Evolutionary conservation across 2,329 filamentous ascomycete species (phyloP), one percentile per base, ranked within the genome.

Genomic region (Hymenoscyphus scutula): DNA sequence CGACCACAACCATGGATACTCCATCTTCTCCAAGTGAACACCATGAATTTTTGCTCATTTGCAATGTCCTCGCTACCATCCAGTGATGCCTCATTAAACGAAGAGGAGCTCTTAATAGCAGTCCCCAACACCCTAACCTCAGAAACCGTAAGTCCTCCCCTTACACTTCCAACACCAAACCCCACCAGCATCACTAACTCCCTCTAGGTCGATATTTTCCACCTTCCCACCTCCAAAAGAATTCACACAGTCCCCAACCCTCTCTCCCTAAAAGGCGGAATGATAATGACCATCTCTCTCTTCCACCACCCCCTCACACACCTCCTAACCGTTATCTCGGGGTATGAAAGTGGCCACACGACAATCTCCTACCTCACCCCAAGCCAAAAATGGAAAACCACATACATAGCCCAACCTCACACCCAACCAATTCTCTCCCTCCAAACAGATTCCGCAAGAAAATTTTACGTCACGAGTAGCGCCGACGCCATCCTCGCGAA

Each of bases 1-100:
- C 82, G 78, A 66, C 84, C 82, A 19, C 82, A 88, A 70, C 95
- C 95, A 32, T 96, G 91, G 92, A 79, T 97, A n/a, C 76, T 97
- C 25, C 85, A 97, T 75, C 84, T 90, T 3, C 78, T 99, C 5
- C 82, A 90, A 5, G 92, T 98, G 53, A 97, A 97, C 72, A 92
- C 94, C 1, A 84, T 98, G 78, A 99, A 98, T 73, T 99, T 98
- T 74, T 99, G 95, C 74, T 84, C 89, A 1, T 97, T 97, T 74
- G 82, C 89, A 1, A 72, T 64, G 79, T 63, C 76, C 48, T 45
- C 56, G 25, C 48, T 59, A 6, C 38, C 10, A 37, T 51, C 19
- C 4, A 58, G 66, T 41, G 15, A 53, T 27, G 61, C 19, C 19
- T 3, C 27, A 5, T 48, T 37, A 2, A 71, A 77, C 8, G 78